A percentile compares a stretch with the other conserved stretches of the same genome.
These are phyloP conservation scores for Sarocladium oryzae DNA, from an alignment of 2,329 filamentous ascomycete genomes.

Conservation along the genomic window DNA sequence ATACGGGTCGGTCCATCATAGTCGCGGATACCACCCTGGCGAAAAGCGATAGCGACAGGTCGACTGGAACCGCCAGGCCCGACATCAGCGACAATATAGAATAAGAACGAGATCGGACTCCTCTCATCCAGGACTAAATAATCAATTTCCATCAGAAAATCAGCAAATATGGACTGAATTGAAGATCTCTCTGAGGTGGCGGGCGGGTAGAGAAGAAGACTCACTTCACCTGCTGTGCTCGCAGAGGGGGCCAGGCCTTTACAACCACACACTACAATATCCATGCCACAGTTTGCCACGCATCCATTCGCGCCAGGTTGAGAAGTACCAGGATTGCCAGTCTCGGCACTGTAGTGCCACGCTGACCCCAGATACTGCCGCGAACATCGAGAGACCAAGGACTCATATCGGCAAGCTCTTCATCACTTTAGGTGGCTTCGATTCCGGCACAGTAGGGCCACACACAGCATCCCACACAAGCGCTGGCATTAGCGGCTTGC, in stretches of 20 bases:
- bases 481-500: too few species aligned
- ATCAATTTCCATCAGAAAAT: background rate
- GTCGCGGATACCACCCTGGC: background rate
- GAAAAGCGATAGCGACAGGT: background rate
- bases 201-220: background rate
- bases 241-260: background rate
- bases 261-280: too few species aligned
- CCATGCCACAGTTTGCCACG: too few species aligned
- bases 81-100: background rate
- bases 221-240: background rate
- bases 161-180: background rate
- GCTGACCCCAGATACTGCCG: too few species aligned
- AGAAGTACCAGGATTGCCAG: too few species aligned
- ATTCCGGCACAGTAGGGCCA: too few species aligned
- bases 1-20: background rate
- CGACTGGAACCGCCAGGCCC: background rate
- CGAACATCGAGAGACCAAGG: too few species aligned
- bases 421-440: too few species aligned
- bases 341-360: too few species aligned
- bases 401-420: too few species aligned
- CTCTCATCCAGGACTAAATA: background rate
- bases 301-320: too few species aligned
- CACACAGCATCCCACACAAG: too few species aligned
- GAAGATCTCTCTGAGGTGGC: background rate
- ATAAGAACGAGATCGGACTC: background rate